Conservation (phyloP, 2,329 filamentous ascomycete species). For the Ceratocystiopsis sp. region DNA sequence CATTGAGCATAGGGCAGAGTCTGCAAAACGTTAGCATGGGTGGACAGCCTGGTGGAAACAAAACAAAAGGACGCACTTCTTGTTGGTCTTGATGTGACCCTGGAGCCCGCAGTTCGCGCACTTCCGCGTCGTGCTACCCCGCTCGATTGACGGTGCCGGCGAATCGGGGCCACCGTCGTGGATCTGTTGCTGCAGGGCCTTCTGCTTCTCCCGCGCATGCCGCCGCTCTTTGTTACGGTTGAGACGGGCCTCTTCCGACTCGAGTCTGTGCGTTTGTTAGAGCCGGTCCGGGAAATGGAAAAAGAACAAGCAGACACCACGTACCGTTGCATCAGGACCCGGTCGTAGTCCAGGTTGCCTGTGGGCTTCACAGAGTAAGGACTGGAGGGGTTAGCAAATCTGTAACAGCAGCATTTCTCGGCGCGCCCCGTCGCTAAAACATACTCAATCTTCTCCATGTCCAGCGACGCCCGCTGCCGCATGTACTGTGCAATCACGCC, state of each 20-base stretch:
- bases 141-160: conserved; percentile 31
- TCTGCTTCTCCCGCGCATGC: conserved; percentile 79
- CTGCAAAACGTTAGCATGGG: conserved; percentile 7
- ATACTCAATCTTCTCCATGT: conserved; percentile 53
- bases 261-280: conserved; percentile 4
- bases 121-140: conserved; percentile 64
- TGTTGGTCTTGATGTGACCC: conserved; percentile 97
- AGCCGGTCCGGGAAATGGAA: neutral
- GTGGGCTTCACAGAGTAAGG: conserved; percentile 45
- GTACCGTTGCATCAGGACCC: conserved; percentile 40
- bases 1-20: conserved; percentile 71
- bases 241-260: conserved; percentile 61
- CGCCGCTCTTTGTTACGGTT: conserved; percentile 84
- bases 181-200: conserved; percentile 39
- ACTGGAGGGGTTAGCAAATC: conserved; percentile 18
- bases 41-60: conserved; percentile 6
- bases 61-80: conserved; percentile 42
- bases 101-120: conserved; percentile 96
- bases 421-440: conserved; percentile 12
- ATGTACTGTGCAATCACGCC: conserved; percentile 81
- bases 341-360: conserved; percentile 49
- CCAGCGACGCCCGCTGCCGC: conserved; percentile 57
- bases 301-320: conserved; percentile 3
- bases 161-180: conserved; percentile 29
- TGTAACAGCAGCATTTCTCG: neutral